Evolutionary conservation across 495 filamentous ascomycete genomes (phyloP).

Genomic region (Penicillium maclennaniae): DNA sequence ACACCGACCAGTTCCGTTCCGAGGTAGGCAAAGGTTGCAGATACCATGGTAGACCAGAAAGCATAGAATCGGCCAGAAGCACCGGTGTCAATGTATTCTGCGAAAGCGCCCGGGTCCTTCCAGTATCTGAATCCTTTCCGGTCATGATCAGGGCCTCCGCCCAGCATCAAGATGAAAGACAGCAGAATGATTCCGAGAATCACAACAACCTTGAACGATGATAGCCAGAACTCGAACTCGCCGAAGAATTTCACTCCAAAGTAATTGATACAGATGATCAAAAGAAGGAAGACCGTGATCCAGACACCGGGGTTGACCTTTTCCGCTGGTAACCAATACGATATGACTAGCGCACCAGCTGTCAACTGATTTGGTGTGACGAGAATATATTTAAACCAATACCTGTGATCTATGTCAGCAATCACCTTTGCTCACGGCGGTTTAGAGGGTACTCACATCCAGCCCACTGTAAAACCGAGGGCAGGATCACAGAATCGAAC

Average conservation of each 20-base stretch:
- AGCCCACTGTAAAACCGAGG: conserved; percentile 66
- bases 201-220: conserved; percentile 67
- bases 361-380: conserved; percentile 78
- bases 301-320: conserved; percentile 48
- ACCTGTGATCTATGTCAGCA: conserved; percentile 25
- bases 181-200: conserved; percentile 65
- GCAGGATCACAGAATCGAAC: conserved; percentile 63
- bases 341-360: conserved; percentile 71
- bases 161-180: conserved; percentile 65
- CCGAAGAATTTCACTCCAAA: conserved; percentile 67
- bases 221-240: conserved; percentile 82
- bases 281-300: conserved; percentile 51
- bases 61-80: conserved; percentile 58
- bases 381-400: conserved; percentile 68
- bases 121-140: conserved; percentile 76
- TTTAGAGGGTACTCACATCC: conserved; percentile 36
- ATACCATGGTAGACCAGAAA: conserved; percentile 75
- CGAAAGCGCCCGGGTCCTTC: conserved; percentile 64
- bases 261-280: conserved; percentile 54
- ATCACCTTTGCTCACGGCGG: neutral
- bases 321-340: conserved; percentile 58
- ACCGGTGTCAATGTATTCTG: conserved; percentile 38
- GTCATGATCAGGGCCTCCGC: conserved; percentile 69
- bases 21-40: conserved; percentile 77
- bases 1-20: conserved; percentile 82